Conservation (phyloP, 805 yeast species). For the Pichia paraexigua region DNA sequence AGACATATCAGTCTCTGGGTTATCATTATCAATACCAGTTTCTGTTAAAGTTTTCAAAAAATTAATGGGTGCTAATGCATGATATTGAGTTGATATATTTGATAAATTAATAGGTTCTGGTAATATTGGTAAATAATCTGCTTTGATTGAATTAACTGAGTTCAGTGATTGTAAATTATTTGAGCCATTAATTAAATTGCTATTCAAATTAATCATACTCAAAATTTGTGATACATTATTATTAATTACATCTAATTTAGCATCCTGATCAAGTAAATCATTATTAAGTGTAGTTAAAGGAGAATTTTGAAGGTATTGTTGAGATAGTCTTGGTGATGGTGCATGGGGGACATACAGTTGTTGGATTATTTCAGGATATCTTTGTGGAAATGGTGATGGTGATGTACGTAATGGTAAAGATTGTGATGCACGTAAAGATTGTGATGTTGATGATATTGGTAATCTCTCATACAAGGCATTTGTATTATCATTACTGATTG, state of each 20-base stretch:
- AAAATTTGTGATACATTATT: conserved; percentile 2
- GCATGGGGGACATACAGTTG: background rate
- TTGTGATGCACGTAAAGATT: background rate
- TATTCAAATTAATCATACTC: background rate
- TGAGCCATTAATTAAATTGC: background rate
- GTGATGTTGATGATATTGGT: background rate
- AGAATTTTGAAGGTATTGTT: background rate
- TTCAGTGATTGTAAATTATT: background rate
- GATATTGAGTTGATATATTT: conserved; percentile 3
- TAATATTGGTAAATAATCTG: background rate
- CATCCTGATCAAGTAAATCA: background rate
- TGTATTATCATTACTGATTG: background rate
- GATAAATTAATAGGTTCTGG: conserved; percentile 4
- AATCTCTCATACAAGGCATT: background rate
- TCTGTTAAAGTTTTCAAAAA: background rate
- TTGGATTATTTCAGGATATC: background rate
- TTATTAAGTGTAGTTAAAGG: background rate
- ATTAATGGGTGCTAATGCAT: conserved; percentile 5
- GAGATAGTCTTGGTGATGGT: conserved; percentile 1
- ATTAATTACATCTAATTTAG: background rate
- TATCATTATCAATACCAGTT: background rate
- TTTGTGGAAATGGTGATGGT: background rate
- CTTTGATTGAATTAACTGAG: background rate
- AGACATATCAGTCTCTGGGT: background rate
- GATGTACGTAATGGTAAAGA: background rate